phyloP scores from a whole-genome alignment of 2,329 filamentous ascomycete genomes.

The Immersiporthe knoxdaviesiana region DNA sequence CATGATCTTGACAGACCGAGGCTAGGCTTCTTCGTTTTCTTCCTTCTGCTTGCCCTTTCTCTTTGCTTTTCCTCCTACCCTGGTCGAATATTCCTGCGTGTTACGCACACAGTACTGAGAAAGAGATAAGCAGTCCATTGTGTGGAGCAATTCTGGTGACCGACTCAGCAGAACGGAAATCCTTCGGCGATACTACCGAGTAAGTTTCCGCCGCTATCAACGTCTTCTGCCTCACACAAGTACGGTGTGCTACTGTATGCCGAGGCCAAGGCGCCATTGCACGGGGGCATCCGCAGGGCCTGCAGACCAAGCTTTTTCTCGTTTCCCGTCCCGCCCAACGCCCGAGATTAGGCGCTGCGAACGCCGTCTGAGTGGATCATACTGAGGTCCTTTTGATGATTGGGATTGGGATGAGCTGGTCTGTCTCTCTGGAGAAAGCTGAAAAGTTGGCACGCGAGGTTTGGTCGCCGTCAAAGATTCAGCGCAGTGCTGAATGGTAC shows the following conservation, averaged over 20 bases:
- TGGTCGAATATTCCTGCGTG: neutral
- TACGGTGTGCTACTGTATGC: too few species aligned
- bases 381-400: too few species aligned
- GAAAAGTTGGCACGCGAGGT: neutral
- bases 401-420: too few species aligned
- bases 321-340: neutral
- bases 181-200: neutral
- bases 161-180: neutral
- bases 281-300: neutral
- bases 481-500: neutral
- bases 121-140: neutral
- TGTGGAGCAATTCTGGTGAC: neutral
- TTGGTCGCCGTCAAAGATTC: neutral
- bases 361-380: neutral
- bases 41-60: neutral
- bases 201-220: neutral
- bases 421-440: too few species aligned
- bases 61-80: neutral
- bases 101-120: neutral
- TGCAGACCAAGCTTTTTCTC: neutral
- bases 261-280: neutral
- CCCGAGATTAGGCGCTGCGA: neutral
- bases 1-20: too few species aligned
- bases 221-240: neutral
- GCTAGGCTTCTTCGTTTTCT: too few species aligned